Conservation (phyloP, 164 flowering plant genomes). For the Stephania japonica region DNA sequence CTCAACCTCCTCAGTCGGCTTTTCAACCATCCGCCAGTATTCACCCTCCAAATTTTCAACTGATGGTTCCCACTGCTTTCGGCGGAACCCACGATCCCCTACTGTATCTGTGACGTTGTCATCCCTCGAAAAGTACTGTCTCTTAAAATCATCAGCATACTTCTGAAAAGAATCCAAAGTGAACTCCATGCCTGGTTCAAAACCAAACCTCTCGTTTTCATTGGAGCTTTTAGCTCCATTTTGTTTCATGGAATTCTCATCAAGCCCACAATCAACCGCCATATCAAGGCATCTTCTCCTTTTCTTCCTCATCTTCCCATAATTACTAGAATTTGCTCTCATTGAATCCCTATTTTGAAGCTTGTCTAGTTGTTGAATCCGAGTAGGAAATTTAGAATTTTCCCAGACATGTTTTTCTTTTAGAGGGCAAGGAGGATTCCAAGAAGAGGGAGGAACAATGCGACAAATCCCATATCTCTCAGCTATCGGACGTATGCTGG, state of each 20-base stretch:
- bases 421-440: constrained; percentile 90
- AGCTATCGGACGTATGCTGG: constrained; percentile 60
- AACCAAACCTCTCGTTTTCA: constrained; percentile 55
- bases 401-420: constrained; percentile 60
- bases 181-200: constrained; percentile 87
- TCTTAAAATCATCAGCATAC: constrained; percentile 80
- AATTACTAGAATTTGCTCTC: constrained; percentile 30
- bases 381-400: constrained; percentile 59
- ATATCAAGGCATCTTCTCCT: constrained; percentile 48
- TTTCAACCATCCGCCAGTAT: constrained; percentile 70
- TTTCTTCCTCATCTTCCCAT: constrained; percentile 40
- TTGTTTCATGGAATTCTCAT: constrained; percentile 19
- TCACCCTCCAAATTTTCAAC: constrained; percentile 71
- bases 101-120: constrained; percentile 19
- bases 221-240: constrained; percentile 24
- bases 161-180: constrained; percentile 67
- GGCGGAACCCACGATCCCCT: constrained; percentile 15
- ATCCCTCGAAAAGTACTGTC: constrained; percentile 52
- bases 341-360: constrained; percentile 68
- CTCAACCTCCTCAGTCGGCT: constrained; percentile 75
- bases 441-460: constrained; percentile 86
- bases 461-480: constrained; percentile 89
- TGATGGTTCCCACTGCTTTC: constrained; percentile 49
- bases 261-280: constrained; percentile 32
- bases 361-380: constrained; percentile 68